Conservation (phyloP, 805 yeast species). For the Sungouiozyma ichnusensis region DNA sequence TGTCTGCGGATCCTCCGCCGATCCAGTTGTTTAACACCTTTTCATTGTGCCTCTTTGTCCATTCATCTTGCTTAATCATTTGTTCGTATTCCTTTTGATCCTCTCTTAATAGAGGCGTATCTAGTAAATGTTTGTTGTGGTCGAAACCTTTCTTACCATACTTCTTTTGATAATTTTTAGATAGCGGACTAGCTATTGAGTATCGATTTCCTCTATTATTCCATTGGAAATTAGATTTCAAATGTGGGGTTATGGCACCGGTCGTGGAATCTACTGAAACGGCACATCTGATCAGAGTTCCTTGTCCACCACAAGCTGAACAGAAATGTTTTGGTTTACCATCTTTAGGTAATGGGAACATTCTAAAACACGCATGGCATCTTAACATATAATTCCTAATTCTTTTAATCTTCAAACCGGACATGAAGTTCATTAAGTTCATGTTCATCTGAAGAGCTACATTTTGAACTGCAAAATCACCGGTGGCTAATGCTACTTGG, state of each 20-base stretch:
- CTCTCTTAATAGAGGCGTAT: conserved; percentile 49
- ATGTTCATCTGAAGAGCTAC: conserved; percentile 86
- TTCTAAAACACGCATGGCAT: conserved; percentile 92
- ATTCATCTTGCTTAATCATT: conserved; percentile 77
- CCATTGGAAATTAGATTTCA: conserved; percentile 92
- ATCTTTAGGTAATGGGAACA: conserved; percentile 66
- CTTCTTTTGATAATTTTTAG: conserved; percentile 59
- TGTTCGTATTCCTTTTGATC: conserved; percentile 91
- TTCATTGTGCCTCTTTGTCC: conserved; percentile 81
- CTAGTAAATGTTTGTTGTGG: conserved; percentile 43
- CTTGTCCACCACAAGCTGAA: conserved; percentile 83
- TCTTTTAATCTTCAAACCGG: conserved; percentile 76
- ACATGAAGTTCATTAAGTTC: conserved; percentile 69
- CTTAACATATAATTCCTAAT: conserved; percentile 88
- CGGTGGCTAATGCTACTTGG: conserved; percentile 80
- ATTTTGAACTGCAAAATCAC: conserved; percentile 96
- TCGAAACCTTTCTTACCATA: conserved; percentile 74
- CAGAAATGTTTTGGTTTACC: conserved; percentile 83
- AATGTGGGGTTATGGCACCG: conserved; percentile 78
- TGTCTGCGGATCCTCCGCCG: conserved; percentile 77
- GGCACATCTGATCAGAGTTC: conserved; percentile 80
- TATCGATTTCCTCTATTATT: conserved; percentile 75
- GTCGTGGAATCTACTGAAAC: conserved; percentile 71
- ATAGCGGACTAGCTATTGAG: conserved; percentile 78
- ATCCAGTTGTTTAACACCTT: conserved; percentile 80